phyloP scores from a whole-genome alignment of 495 filamentous ascomycete species.

The Penicillium atrosanguineum region DNA sequence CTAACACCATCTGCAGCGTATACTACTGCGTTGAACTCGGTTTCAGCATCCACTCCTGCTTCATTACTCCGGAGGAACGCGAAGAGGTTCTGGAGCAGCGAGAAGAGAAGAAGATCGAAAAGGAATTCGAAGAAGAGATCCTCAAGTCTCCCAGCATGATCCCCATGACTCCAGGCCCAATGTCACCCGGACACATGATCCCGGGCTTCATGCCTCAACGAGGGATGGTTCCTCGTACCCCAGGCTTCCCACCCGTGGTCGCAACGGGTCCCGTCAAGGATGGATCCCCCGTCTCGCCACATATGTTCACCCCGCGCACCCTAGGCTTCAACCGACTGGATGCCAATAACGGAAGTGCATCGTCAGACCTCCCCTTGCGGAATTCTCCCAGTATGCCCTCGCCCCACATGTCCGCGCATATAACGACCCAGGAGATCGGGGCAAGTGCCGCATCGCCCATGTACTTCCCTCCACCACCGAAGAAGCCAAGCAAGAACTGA shows the following conservation, averaged over 20 bases:
- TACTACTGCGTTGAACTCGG: slow-evolving; percentile 56
- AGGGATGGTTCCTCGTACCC: slow-evolving; percentile 25
- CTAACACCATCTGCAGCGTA: slow-evolving; percentile 35
- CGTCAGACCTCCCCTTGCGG: slow-evolving; percentile 45
- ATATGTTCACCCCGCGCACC: slow-evolving; percentile 36
- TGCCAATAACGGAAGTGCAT: slow-evolving; percentile 11
- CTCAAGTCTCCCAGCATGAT: slow-evolving; percentile 44
- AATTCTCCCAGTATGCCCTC: slow-evolving; percentile 25
- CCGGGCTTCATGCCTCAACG: slow-evolving; percentile 9
- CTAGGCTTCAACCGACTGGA: slow-evolving; percentile 42
- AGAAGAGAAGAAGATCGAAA: slow-evolving; percentile 41
- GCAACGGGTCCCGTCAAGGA: slow-evolving; percentile 14
- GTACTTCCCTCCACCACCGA: slow-evolving; percentile 46
- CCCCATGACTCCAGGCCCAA: slow-evolving; percentile 30
- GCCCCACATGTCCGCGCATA: slow-evolving; percentile 21
- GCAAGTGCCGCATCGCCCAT: slow-evolving; percentile 23
- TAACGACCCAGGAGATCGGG: slow-evolving; percentile 23
- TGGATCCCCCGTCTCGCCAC: slow-evolving; percentile 24
- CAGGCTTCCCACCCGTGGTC: slow-evolving; percentile 25
- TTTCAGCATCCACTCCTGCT: slow-evolving; percentile 59
- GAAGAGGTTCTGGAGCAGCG: slow-evolving; percentile 31
- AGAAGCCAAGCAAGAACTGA: slow-evolving; percentile 33
- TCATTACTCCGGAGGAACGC: slow-evolving; percentile 51
- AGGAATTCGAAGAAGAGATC: slow-evolving; percentile 44
- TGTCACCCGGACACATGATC: slow-evolving; percentile 19